phyloP scores from a whole-genome alignment of 1,284 basidiomycete genomes.

The Moesziomyces globuligerus region DNA sequence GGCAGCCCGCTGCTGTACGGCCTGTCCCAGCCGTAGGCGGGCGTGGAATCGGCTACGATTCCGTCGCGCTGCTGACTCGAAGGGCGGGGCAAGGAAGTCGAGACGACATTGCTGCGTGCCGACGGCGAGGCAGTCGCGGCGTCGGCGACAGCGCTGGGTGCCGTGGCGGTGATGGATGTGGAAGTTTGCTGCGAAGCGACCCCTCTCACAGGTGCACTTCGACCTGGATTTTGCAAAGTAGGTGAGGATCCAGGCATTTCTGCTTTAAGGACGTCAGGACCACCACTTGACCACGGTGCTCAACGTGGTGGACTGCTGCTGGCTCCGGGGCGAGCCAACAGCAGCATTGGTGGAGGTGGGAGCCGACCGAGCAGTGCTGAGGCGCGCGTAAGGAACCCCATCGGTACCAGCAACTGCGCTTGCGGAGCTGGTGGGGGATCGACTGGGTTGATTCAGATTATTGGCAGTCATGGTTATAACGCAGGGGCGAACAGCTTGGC shows the following conservation, averaged over 20 bases:
- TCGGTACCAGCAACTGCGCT: conserved; percentile 46
- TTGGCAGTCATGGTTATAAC: conserved; percentile 46
- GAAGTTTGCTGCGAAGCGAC: conserved; percentile 50
- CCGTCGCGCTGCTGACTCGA: not conserved
- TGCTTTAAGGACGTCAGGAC: conserved; percentile 55
- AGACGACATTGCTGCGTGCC: not conserved
- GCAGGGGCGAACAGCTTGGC: conserved; percentile 45
- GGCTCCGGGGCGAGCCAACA: conserved; percentile 38
- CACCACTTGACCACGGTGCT: conserved; percentile 59
- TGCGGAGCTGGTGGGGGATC: conserved; percentile 46
- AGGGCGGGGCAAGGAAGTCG: not conserved
- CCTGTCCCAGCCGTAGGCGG: conserved; percentile 25
- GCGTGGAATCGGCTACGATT: not conserved
- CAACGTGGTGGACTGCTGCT: conserved; percentile 53
- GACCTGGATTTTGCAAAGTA: conserved; percentile 50
- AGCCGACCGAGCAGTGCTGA: conserved; percentile 2
- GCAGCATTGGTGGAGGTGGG: conserved; percentile 9
- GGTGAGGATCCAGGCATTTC: conserved; percentile 56
- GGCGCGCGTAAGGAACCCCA: conserved; percentile 47
- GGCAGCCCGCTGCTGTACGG: conserved; percentile 48
- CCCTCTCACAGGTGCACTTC: conserved; percentile 61
- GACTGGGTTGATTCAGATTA: conserved; percentile 48
- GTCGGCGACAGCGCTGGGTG: not conserved
- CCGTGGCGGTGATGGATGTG: conserved; percentile 4
- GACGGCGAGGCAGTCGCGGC: not conserved